Conservation (phyloP, 1,284 basidiomycete genomes). For the Apiotrichum domesticum region DNA sequence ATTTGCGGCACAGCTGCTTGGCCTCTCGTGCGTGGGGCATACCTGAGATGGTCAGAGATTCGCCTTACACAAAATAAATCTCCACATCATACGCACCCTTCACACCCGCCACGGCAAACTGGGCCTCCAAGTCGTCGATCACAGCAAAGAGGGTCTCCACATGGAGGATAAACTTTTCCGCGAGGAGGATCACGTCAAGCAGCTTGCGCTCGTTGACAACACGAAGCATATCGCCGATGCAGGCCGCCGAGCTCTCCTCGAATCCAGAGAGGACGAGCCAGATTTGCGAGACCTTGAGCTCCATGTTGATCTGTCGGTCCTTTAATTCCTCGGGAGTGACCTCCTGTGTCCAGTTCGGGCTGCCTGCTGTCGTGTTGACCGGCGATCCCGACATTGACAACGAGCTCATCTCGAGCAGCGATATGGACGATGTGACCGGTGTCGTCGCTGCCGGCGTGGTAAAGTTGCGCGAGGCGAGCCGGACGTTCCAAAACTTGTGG, state of each 20-base stretch:
- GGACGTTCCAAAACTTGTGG: conserved; percentile 99
- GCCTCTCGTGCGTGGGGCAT: conserved; percentile 98
- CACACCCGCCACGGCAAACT: conserved; percentile 72
- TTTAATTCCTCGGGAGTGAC: conserved; percentile 80
- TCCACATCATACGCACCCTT: conserved; percentile 59
- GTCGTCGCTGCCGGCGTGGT: conserved; percentile 50
- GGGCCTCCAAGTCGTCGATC: conserved; percentile 90
- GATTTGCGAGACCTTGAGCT: conserved; percentile 95
- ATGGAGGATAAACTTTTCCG: conserved; percentile 96
- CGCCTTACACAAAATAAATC: too few species aligned
- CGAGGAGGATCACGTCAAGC: conserved; percentile 93
- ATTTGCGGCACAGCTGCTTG: conserved; percentile 96
- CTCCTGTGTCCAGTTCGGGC: conserved; percentile 37
- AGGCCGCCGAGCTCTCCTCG: conserved; percentile 97
- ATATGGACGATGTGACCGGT: conserved; percentile 49
- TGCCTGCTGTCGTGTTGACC: conserved; percentile 16
- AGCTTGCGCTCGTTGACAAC: conserved; percentile 96
- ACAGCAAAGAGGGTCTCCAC: conserved; percentile 97
- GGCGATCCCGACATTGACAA: conserved; percentile 20
- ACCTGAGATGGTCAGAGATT: conserved; percentile 51
- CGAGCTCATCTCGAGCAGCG: conserved; percentile 41
- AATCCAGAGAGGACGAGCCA: conserved; percentile 99
- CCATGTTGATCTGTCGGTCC: conserved; percentile 89
- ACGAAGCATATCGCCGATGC: conserved; percentile 97
- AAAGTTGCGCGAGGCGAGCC: conserved; percentile 68